Percentiles rank a stretch among this genome's conserved stretches.
phyloP scores from a whole-genome alignment of 495 filamentous ascomycete species.

The Neurospora sp. region DNA sequence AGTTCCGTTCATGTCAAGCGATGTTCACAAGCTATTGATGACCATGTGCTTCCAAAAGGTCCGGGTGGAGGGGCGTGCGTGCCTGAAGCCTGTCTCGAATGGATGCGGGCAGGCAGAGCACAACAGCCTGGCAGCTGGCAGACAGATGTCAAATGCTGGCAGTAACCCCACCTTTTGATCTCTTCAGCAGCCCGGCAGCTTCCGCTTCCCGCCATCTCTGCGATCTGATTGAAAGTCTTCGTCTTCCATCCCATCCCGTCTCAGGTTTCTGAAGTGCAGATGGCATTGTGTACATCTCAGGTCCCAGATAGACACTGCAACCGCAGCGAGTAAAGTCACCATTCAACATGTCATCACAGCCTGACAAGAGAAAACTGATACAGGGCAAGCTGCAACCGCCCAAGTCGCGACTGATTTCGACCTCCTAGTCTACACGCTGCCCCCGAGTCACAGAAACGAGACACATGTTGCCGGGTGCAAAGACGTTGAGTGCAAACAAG shows the following conservation, averaged over 20 bases:
- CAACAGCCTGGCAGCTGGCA: not conserved
- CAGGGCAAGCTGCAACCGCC: no score
- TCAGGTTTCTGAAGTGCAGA: not conserved
- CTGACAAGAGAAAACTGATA: no score
- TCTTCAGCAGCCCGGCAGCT: not conserved
- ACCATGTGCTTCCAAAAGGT: not conserved
- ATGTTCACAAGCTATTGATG: not conserved
- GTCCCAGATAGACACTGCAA: no score
- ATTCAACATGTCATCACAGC: no score
- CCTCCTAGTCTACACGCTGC: constrained; percentile 5
- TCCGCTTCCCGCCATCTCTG: not conserved
- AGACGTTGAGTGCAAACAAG: not conserved
- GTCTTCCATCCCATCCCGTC: not conserved
- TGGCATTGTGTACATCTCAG: not conserved
- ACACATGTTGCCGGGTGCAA: not conserved
- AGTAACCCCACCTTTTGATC: not conserved
- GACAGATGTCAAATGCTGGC: not conserved
- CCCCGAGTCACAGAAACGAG: constrained; percentile 5
- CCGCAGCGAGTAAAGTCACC: no score
- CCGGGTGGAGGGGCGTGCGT: not conserved
- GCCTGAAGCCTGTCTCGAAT: not conserved
- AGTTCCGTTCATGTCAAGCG: not conserved
- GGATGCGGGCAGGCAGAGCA: not conserved
- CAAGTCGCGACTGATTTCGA: not conserved
- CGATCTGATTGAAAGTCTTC: not conserved